Evolutionary conservation across 768 basidiomycete genomes (phyloP).

Genomic region (Crassisporium funariophilum): DNA sequence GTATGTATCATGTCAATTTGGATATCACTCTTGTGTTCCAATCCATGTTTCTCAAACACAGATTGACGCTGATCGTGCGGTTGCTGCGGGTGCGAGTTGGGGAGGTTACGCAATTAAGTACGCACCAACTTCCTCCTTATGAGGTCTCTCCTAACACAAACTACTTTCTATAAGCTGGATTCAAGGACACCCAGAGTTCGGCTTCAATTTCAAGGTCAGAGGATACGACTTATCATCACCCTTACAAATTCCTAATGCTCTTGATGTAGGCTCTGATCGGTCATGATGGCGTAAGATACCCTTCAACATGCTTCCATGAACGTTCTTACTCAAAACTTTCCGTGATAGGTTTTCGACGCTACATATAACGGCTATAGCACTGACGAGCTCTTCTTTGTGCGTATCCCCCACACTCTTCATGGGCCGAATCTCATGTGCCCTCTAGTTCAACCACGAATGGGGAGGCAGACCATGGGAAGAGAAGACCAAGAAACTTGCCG

Average conservation of each 20-base stretch:
- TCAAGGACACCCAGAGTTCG: slow-evolving; percentile 88
- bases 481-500: slow-evolving; percentile 51
- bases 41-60: slow-evolving; percentile 25
- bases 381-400: slow-evolving; percentile 89
- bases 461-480: slow-evolving; percentile 79
- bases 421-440: background rate
- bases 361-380: slow-evolving; percentile 84
- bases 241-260: slow-evolving; percentile 1
- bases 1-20: slow-evolving; percentile 32
- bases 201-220: slow-evolving; percentile 77
- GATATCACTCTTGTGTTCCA: background rate
- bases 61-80: slow-evolving; percentile 71
- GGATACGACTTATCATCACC: background rate
- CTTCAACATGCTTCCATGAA: background rate
- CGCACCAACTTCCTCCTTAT: slow-evolving; percentile 12
- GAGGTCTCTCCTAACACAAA: slow-evolving; percentile 8
- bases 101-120: slow-evolving; percentile 91
- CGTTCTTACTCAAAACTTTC: background rate
- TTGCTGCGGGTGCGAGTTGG: slow-evolving; percentile 82
- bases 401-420: slow-evolving; percentile 20
- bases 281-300: slow-evolving; percentile 82
- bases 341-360: slow-evolving; percentile 70
- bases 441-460: slow-evolving; percentile 85
- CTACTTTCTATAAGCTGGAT: slow-evolving; percentile 69
- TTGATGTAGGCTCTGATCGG: slow-evolving; percentile 65